These are phyloP conservation scores for Daldinia loculata DNA, from an alignment of 495 filamentous ascomycete species.

Conservation along the genomic window DNA sequence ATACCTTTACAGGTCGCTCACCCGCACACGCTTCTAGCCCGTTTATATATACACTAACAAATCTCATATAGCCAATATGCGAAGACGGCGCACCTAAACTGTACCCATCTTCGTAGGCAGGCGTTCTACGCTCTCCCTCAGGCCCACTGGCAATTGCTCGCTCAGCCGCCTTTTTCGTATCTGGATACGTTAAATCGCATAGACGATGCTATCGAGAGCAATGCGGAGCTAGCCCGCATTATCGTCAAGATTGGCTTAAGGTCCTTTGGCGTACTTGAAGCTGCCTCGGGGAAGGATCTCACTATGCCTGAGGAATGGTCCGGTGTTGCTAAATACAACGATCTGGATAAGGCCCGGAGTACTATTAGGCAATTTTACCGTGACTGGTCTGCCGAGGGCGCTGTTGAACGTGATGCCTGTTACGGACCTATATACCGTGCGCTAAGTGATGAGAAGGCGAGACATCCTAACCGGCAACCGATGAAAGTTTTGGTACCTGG, in stretches of 20 bases:
- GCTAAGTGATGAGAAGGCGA: slow-evolving; percentile 65
- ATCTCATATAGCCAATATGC: slow-evolving; percentile 75
- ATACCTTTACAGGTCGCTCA: slow-evolving; percentile 23
- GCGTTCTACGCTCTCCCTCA: slow-evolving; percentile 91
- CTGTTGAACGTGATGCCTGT: slow-evolving; percentile 73
- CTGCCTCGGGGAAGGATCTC: slow-evolving; percentile 30
- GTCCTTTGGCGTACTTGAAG: slow-evolving; percentile 64
- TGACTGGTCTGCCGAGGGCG: slow-evolving; percentile 89
- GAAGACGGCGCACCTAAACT: slow-evolving; percentile 80
- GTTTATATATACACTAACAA: slow-evolving; percentile 24
- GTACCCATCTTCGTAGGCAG: slow-evolving; percentile 87
- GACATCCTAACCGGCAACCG: slow-evolving; percentile 10
- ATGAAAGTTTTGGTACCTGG: slow-evolving; percentile 79
- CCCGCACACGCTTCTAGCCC: slow-evolving; percentile 6
- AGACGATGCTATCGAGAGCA: slow-evolving; percentile 88
- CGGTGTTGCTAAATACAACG: slow-evolving; percentile 68
- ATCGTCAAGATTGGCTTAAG: slow-evolving; percentile 74
- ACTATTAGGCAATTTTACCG: slow-evolving; percentile 93
- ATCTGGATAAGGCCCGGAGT: slow-evolving; percentile 89
- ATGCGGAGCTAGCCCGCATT: slow-evolving; percentile 80
- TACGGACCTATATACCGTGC: slow-evolving; percentile 75
- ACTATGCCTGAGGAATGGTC: slow-evolving; percentile 64
- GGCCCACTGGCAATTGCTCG: slow-evolving; percentile 80
- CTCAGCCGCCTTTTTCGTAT: slow-evolving; percentile 81
- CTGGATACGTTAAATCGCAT: slow-evolving; percentile 77